Conservation (phyloP, 2,329 filamentous ascomycete genomes). For the Aspergillus spinulosporus region DNA sequence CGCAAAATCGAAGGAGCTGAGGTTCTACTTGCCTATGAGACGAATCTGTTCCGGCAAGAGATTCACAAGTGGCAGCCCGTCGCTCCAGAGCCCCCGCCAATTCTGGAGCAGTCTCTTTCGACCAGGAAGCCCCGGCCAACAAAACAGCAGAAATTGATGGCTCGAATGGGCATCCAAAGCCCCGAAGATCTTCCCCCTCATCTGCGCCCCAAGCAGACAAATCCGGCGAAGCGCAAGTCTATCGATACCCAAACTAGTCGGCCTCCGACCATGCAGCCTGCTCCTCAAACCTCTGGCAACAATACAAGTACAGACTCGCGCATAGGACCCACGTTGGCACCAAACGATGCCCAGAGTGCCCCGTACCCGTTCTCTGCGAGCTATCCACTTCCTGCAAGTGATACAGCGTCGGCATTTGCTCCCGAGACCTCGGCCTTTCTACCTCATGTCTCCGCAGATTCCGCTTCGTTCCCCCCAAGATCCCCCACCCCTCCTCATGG, state of each 20-base stretch:
- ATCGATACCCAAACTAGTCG: slow-evolving; percentile 46
- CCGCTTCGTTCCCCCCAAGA: slow-evolving; percentile 42
- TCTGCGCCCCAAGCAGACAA: slow-evolving; percentile 74
- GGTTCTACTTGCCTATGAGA: slow-evolving; percentile 85
- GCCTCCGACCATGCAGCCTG: slow-evolving; percentile 33
- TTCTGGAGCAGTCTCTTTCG: slow-evolving; percentile 82
- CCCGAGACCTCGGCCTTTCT: slow-evolving; percentile 40
- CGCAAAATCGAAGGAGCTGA: slow-evolving; percentile 97
- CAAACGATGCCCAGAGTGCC: slow-evolving; percentile 29
- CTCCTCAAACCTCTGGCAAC: slow-evolving; percentile 32
- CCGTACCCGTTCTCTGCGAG: slow-evolving; percentile 43
- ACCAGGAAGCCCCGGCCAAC: slow-evolving; percentile 95
- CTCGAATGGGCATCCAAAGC: slow-evolving; percentile 82
- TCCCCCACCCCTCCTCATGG: slow-evolving; percentile 39
- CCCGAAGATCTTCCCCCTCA: slow-evolving; percentile 86
- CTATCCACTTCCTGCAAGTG: slow-evolving; percentile 39
- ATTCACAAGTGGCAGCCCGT: slow-evolving; percentile 94
- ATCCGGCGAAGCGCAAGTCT: slow-evolving; percentile 68
- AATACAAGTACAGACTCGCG: slow-evolving; percentile 33
- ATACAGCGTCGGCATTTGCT: slow-evolving; percentile 40
- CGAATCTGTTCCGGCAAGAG: slow-evolving; percentile 96
- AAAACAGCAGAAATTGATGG: slow-evolving; percentile 93
- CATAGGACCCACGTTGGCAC: slow-evolving; percentile 36
- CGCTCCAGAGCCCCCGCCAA: slow-evolving; percentile 79
- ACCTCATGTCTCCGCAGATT: slow-evolving; percentile 36